These are phyloP conservation scores for Globisporangium perplexum DNA, from an alignment of 352 stramenopile species.

Conservation along the genomic window DNA sequence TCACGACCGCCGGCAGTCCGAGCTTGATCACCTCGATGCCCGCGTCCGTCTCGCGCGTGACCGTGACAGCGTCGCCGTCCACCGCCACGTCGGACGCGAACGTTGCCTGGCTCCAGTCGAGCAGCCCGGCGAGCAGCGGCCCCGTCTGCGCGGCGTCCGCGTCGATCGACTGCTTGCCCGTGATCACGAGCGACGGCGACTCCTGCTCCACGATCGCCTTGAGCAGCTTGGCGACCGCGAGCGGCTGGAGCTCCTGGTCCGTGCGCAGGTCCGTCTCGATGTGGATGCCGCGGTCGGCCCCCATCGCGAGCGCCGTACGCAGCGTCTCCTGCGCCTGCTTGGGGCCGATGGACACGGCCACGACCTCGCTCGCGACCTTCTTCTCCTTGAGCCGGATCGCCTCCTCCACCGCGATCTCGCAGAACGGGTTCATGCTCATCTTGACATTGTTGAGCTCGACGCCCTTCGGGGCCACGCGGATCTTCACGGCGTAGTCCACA, in stretches of 20 bases:
- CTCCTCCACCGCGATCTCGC: slow-evolving; percentile 98
- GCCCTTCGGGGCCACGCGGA: slow-evolving; percentile 91
- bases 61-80: slow-evolving; percentile 44
- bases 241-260: slow-evolving; percentile 97
- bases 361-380: slow-evolving; percentile 92
- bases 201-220: slow-evolving; percentile 94
- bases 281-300: slow-evolving; percentile 95
- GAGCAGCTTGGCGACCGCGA: slow-evolving; percentile 96
- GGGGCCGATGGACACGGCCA: slow-evolving; percentile 96
- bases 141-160: slow-evolving; percentile 85
- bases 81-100: slow-evolving; percentile 93
- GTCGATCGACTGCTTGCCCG: slow-evolving; percentile 96
- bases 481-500: slow-evolving; percentile 97
- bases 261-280: slow-evolving; percentile 94
- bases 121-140: slow-evolving; percentile 94
- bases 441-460: slow-evolving; percentile 99
- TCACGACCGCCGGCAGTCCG: slow-evolving; percentile 93
- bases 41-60: slow-evolving; percentile 96
- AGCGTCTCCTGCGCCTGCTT: slow-evolving; percentile 97
- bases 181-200: slow-evolving; percentile 91
- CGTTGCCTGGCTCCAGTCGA: slow-evolving; percentile 96
- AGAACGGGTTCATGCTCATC: slow-evolving; percentile 99
- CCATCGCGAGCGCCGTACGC: slow-evolving; percentile 92
- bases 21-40: slow-evolving; percentile 89
- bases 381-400: slow-evolving; percentile 98